A percentile compares a stretch with the other conserved stretches of the same genome.
These are phyloP conservation scores for Mallotus japonicus DNA, from an alignment of 441 rosid genomes.

Conservation along the genomic window DNA sequence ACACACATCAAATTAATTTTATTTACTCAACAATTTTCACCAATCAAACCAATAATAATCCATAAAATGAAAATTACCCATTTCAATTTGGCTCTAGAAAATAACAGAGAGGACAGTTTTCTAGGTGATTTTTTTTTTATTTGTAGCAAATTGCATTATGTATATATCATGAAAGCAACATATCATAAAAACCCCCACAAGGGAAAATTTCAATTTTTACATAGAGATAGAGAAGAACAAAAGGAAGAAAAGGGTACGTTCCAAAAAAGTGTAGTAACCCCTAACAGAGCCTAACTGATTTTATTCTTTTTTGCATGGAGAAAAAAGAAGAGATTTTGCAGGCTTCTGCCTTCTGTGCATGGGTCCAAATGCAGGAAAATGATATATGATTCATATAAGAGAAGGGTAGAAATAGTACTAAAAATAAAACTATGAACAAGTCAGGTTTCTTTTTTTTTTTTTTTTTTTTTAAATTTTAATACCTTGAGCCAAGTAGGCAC, in stretches of 20 bases:
- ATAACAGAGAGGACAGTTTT: not conserved
- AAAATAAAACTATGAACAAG: slow-evolving; percentile 21
- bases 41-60: no score
- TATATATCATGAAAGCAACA: slow-evolving; percentile 32
- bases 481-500: slow-evolving; percentile 96
- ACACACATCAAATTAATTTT: no score
- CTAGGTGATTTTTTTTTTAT: not conserved
- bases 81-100: not conserved
- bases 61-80: not conserved
- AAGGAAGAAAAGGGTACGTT: slow-evolving; percentile 9
- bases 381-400: slow-evolving; percentile 43
- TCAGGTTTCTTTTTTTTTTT: not conserved
- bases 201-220: not conserved
- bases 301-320: slow-evolving; percentile 61
- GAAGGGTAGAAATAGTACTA: slow-evolving; percentile 16
- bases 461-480: not conserved
- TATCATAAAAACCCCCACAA: slow-evolving; percentile 3
- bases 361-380: slow-evolving; percentile 44
- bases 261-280: slow-evolving; percentile 24
- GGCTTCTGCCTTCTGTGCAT: slow-evolving; percentile 39
- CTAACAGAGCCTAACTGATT: slow-evolving; percentile 22
- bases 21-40: no score
- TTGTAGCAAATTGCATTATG: slow-evolving; percentile 3
- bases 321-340: slow-evolving; percentile 55
- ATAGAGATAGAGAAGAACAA: not conserved